Evolutionary conservation across 1,139 yeast species (phyloP).

Genomic region (Debaryomycetaceae sp.): DNA sequence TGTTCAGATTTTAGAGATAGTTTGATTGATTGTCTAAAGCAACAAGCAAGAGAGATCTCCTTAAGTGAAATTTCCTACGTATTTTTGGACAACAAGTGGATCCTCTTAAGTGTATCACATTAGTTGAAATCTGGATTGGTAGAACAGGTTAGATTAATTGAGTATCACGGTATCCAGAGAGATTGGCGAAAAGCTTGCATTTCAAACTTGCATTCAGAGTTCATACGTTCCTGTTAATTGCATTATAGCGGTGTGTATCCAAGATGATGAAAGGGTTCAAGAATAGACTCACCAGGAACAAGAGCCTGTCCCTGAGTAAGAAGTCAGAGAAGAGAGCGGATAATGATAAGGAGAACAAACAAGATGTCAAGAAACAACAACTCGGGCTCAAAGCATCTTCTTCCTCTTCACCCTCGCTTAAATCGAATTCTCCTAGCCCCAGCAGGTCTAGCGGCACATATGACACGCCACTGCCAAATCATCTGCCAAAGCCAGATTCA

Average conservation of each 20-base stretch:
- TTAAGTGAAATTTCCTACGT: neutral
- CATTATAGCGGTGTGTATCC: constrained; percentile 3
- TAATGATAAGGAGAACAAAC: constrained; percentile 20
- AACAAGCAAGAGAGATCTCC: neutral
- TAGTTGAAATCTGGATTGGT: neutral
- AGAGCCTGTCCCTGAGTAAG: constrained; percentile 36
- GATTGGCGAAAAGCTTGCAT: neutral
- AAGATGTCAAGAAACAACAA: constrained; percentile 31
- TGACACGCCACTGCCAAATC: constrained; percentile 13
- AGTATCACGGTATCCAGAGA: neutral
- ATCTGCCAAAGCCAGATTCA: constrained; percentile 16
- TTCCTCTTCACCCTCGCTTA: constrained; percentile 7
- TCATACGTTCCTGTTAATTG: neutral
- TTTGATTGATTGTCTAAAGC: neutral
- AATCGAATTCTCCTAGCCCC: constrained; percentile 18
- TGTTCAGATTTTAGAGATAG: neutral
- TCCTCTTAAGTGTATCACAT: neutral
- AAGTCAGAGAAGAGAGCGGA: constrained; percentile 34
- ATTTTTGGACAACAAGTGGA: neutral
- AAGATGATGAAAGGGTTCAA: constrained; percentile 53
- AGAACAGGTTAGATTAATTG: neutral
- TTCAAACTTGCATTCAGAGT: neutral
- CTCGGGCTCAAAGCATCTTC: constrained; percentile 16
- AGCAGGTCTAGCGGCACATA: constrained; percentile 13
- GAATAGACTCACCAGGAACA: constrained; percentile 46